phyloP scores from a whole-genome alignment of 257 asterid genomes.

The Jacaranda copaia region DNA sequence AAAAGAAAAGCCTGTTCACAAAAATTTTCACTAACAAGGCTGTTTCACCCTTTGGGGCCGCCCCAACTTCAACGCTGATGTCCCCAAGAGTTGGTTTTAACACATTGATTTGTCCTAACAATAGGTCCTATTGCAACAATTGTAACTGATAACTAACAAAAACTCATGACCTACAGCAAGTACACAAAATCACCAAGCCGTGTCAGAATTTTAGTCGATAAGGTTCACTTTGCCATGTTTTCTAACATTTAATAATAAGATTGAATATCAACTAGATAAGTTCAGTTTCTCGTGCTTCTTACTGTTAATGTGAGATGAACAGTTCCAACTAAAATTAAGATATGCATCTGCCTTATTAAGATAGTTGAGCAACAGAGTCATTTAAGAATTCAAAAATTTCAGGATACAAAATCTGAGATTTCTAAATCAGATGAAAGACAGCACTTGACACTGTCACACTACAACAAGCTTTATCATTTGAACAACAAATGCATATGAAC shows the following conservation, averaged over 20 bases:
- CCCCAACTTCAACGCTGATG: neutral
- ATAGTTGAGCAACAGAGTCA: slow-evolving; percentile 8
- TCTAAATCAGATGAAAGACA: slow-evolving; percentile 19
- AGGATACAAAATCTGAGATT: neutral
- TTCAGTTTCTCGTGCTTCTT: slow-evolving; percentile 17
- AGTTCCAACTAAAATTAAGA: neutral
- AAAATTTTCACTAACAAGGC: neutral
- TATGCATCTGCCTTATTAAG: neutral
- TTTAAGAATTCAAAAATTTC: slow-evolving; percentile 17
- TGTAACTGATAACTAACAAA: neutral
- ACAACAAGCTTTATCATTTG: slow-evolving; percentile 21
- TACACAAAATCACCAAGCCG: neutral
- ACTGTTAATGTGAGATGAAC: neutral
- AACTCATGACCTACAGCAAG: neutral
- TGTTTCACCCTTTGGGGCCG: neutral
- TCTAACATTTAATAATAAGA: too few relatives aligned
- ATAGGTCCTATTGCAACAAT: neutral
- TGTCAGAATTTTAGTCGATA: neutral
- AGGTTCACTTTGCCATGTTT: too few relatives aligned
- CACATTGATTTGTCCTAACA: too few relatives aligned
- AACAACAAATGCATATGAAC: slow-evolving; percentile 28
- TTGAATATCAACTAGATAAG: neutral
- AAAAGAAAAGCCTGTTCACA: neutral
- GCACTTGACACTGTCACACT: neutral
- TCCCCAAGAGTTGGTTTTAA: neutral